Percentiles rank a stretch among this genome's conserved stretches.
Evolutionary conservation across 163 green algal species (phyloP).

Genomic region (Coccomyxa subellipsoidea): DNA sequence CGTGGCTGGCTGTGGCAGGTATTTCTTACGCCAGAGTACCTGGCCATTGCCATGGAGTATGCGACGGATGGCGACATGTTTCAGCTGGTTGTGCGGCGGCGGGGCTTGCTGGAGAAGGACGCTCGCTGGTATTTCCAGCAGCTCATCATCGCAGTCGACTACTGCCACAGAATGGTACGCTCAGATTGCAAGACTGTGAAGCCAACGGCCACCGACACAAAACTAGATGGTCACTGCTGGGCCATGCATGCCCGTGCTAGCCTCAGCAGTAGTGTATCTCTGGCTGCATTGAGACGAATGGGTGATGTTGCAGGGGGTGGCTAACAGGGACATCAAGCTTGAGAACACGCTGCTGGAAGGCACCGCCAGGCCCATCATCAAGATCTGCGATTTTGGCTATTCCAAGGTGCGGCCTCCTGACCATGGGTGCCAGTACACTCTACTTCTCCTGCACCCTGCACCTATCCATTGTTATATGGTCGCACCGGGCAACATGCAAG

Average conservation of each 20-base stretch:
- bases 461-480: no score
- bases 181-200: neutral
- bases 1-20: conserved; percentile 52
- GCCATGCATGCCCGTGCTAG: no score
- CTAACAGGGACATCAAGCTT: conserved; percentile 76
- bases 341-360: conserved; percentile 90
- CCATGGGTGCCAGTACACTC: neutral
- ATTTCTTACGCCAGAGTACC: conserved; percentile 77
- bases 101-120: conserved; percentile 68
- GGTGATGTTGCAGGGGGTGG: conserved; percentile 13
- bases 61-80: conserved; percentile 90
- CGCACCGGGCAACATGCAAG: no score
- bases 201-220: no score
- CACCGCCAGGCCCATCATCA: conserved; percentile 76
- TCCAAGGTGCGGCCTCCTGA: conserved; percentile 42
- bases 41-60: conserved; percentile 93
- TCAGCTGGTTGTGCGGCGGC: conserved; percentile 82
- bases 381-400: conserved; percentile 96
- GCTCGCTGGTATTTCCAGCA: conserved; percentile 53
- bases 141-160: conserved; percentile 41
- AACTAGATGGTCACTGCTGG: no score
- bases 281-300: no score
- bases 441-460: neutral
- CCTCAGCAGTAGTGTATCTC: no score
- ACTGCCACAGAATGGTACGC: conserved; percentile 12